Percentiles rank a stretch among this genome's conserved stretches.
These are phyloP conservation scores for Leccinum rimulosum DNA, from an alignment of 768 basidiomycete species.

Conservation along the genomic window DNA sequence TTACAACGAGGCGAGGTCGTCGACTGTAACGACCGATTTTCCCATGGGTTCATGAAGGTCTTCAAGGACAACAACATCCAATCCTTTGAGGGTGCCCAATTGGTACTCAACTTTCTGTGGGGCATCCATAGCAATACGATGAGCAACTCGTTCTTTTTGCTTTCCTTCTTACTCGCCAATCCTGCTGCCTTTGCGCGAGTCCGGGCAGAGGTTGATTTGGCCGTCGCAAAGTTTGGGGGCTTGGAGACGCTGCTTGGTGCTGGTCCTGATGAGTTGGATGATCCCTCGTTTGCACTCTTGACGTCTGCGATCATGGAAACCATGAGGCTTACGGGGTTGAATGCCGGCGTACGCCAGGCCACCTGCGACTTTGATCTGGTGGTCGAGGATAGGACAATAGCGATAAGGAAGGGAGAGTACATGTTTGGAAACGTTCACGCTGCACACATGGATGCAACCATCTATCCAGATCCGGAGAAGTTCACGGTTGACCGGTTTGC, in stretches of 20 bases:
- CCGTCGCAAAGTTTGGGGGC: conserved; percentile 9
- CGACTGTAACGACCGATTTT: conserved; percentile 7
- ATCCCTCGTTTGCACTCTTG: conserved; percentile 18
- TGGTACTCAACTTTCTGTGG: conserved; percentile 22
- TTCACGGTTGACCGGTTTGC: conserved; percentile 24
- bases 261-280: conserved; percentile 14
- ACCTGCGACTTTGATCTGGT: conserved; percentile 16
- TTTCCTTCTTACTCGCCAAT: conserved; percentile 38
- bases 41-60: conserved; percentile 11
- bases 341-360: conserved; percentile 17
- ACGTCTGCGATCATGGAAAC: conserved; percentile 29
- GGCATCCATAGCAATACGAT: conserved; percentile 22
- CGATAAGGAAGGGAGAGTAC: conserved; percentile 21
- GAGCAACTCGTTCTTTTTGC: conserved; percentile 17
- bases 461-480: conserved; percentile 9
- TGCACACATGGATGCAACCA: conserved; percentile 16
- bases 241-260: conserved; percentile 14
- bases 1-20: conserved; percentile 10
- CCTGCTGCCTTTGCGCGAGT: conserved; percentile 44
- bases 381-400: conserved; percentile 7
- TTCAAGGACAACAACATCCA: conserved; percentile 21
- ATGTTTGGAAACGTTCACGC: conserved; percentile 19
- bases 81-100: conserved; percentile 14
- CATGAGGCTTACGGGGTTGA: conserved; percentile 19
- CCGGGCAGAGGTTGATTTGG: conserved; percentile 43